Conservation (phyloP, 2,329 filamentous ascomycete genomes). For the Monosporascus sp. region DNA sequence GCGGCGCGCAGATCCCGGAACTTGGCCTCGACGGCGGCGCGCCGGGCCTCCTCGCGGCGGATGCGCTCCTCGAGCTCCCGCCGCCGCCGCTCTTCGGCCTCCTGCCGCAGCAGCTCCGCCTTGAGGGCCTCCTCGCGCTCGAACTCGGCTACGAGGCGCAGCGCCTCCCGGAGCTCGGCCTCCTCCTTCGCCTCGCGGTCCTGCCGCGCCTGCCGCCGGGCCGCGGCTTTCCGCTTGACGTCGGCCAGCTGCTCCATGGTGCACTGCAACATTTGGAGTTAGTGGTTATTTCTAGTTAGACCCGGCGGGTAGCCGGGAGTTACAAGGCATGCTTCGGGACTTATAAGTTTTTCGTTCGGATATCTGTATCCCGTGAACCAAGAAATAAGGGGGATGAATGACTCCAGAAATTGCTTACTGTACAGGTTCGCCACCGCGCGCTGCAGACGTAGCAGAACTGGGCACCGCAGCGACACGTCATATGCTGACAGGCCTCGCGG, state of each 20-base stretch:
- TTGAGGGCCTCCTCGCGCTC: conserved; percentile 40
- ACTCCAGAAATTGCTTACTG: too few species aligned
- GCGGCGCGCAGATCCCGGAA: conserved; percentile 31
- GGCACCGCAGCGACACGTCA: conserved; percentile 76
- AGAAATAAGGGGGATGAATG: too few species aligned
- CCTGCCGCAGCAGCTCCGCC: conserved; percentile 32
- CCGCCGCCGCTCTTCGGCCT: conserved; percentile 32
- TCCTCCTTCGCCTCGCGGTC: conserved; percentile 28
- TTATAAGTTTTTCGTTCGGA: too few species aligned
- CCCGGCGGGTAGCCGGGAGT: too few species aligned
- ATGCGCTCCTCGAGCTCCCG: conserved; percentile 33
- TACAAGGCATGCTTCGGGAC: too few species aligned
- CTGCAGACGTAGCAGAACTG: conserved; percentile 84
- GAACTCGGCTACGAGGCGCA: conserved; percentile 42
- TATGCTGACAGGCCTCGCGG: conserved; percentile 75
- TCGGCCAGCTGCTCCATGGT: conserved; percentile 38
- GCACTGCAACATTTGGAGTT: conserved; percentile 35
- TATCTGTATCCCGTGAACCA: too few species aligned
- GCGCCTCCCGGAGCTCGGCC: conserved; percentile 31
- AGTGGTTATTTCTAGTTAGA: too few species aligned
- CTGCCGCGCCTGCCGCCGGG: conserved; percentile 28
- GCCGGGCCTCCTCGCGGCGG: conserved; percentile 34
- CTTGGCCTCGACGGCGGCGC: conserved; percentile 31
- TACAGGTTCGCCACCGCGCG: conserved; percentile 65
- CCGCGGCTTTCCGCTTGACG: conserved; percentile 33